Evolutionary conservation across 257 asterid species (phyloP), one percentile per base, ranked within the genome.

Genomic region (Fraxinus anomala): DNA sequence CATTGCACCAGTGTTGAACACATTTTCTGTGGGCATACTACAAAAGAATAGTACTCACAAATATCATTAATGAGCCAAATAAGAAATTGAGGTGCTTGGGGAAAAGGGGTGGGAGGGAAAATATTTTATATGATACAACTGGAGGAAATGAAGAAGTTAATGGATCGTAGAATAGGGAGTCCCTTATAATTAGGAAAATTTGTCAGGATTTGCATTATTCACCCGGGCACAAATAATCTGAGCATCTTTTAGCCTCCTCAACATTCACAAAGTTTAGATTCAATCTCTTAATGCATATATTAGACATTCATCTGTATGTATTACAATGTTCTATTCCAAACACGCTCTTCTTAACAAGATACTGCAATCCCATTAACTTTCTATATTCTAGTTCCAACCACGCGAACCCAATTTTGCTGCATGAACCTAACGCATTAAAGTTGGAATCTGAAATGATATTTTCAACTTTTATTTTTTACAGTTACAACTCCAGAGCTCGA

Each of bases 11-110:
- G 79, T 88, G 73, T 72, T 88, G 92, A 70, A 88, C 92, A 74
- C 92, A 88, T 82, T 88, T 88, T 71, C 90, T 83, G 75, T 86
- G 92, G 68, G 90, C 92, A 88, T 85, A 85, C 91, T 87, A 85
- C 80, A 85, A 73, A 83, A 16, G 66, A 39, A 66, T 70, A 76
- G 75, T 44, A 68, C 26, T 51, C 67, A 19, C 66, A 56, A 19
- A 0, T 23, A 56, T 56, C 28, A 56, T 56, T 56, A 6, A 56
- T 12, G 12, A 56, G 11, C 66, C 66, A 56, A 56, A n/a, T 56
- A n/a, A 56, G 28, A 19, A 56, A 7, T 56, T 19, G 26, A 44
- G 54, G 54, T 44, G 54, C 19, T 44, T 3, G 5, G 54, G 54
- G 49, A 3, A 44, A 44, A 44, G 54, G n/a, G 54, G 54, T 13